Evolutionary conservation across 2,329 filamentous ascomycete genomes (phyloP).

Genomic region (Aspergillus fructus): DNA sequence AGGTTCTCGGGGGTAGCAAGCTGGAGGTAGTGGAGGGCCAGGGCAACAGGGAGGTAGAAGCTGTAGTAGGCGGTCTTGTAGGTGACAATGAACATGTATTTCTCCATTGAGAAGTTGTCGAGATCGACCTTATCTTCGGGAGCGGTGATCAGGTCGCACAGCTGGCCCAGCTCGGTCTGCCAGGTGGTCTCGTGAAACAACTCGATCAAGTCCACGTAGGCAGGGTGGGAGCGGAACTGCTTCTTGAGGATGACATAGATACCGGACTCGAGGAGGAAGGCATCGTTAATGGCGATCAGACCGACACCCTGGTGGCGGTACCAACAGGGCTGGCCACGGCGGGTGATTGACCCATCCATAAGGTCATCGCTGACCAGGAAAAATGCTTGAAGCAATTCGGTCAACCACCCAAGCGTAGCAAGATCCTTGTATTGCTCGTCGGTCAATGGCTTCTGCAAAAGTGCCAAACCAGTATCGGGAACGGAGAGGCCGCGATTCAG

Average conservation of each 20-base stretch:
- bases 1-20: slow-evolving; percentile 86
- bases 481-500: slow-evolving; percentile 99
- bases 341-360: slow-evolving; percentile 95
- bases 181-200: slow-evolving; percentile 93
- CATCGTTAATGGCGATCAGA: slow-evolving; percentile 97
- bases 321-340: slow-evolving; percentile 94
- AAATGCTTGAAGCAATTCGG: slow-evolving; percentile 96
- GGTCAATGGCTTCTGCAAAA: slow-evolving; percentile 69
- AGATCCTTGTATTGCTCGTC: slow-evolving; percentile 85
- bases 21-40: slow-evolving; percentile 82
- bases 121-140: slow-evolving; percentile 92
- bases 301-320: slow-evolving; percentile 87
- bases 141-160: slow-evolving; percentile 91
- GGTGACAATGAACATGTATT: slow-evolving; percentile 95
- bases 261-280: slow-evolving; percentile 87
- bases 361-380: slow-evolving; percentile 99
- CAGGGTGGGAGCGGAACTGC: slow-evolving; percentile 82
- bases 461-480: slow-evolving; percentile 80
- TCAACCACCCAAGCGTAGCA: slow-evolving; percentile 91
- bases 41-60: slow-evolving; percentile 94
- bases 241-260: slow-evolving; percentile 94
- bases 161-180: slow-evolving; percentile 94
- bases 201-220: slow-evolving; percentile 89
- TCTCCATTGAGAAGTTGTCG: slow-evolving; percentile 90
- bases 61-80: slow-evolving; percentile 99